Evolutionary conservation across 2,329 filamentous ascomycete species (phyloP), one percentile per base, ranked within the genome.

Genomic region (Onygenales sp.): DNA sequence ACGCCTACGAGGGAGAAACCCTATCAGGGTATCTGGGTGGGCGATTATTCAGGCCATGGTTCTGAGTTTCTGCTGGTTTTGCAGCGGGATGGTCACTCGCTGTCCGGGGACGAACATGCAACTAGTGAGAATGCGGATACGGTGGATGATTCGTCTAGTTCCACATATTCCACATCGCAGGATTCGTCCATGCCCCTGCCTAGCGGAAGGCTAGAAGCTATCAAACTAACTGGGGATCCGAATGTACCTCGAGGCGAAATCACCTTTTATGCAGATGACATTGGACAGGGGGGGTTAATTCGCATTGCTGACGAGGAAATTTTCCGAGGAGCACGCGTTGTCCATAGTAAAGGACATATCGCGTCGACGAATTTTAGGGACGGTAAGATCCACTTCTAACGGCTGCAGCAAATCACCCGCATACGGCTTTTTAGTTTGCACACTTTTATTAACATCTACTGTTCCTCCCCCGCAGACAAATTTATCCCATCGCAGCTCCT

Each of bases 211-310:
- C 69, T 97, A 3, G 84, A 91, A 66, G 92, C 87, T 0, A 83
- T 96, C 64, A 97, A 97, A 67, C 73, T 98, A 36, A 97, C 92
- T 0, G 92, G 92, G 0, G 92, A 98, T 63, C 83, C 86, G 0
- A 94, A 96, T 60, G 83, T 97, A 11, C 92, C 92, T 0, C 79
- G 91, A 7, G 92, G 91, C 7, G 86, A 96, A 67, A 82, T 84
- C 60, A 89, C 87, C 0, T 96, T 95, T 66, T 78, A 88, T 3
- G 86, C 84, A 0, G 81, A 89, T 5, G 89, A 96, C 60, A 81
- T 97, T 38, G 85, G 87, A 0, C 75, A 78, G 0, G 58, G 50
- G 21, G 89, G 88, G 0, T 76, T 85, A 21, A 69, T 92, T 0
- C 75, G 83, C 0, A 72, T 82, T 1, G 82, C 84, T 0, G 73